phyloP scores from a whole-genome alignment of 805 yeast species.

The Citeromyces nyonsensis region DNA sequence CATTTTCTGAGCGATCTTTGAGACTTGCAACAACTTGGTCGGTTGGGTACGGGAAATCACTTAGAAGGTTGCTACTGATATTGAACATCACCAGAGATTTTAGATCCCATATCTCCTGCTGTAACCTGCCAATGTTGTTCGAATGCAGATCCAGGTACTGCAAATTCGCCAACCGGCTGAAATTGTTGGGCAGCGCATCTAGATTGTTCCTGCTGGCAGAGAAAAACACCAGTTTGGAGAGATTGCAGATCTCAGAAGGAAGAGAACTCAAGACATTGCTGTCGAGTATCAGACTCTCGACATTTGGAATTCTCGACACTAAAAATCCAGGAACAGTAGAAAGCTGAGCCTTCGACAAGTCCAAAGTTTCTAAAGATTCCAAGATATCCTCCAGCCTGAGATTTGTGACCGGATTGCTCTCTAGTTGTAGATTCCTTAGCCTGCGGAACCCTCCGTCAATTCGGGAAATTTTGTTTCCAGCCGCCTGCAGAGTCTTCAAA shows the following conservation, averaged over 20 bases:
- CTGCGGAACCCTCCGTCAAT: constrained; percentile 49
- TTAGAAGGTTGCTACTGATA: constrained; percentile 58
- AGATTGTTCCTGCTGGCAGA: constrained; percentile 67
- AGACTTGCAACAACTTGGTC: constrained; percentile 8
- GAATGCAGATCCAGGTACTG: constrained; percentile 67
- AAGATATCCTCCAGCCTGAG: constrained; percentile 38
- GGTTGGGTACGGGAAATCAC: constrained; percentile 39
- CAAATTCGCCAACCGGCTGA: constrained; percentile 44
- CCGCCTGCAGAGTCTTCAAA: constrained; percentile 56
- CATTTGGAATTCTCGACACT: constrained; percentile 40
- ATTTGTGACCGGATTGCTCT: constrained; percentile 73
- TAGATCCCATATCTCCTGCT: constrained; percentile 53
- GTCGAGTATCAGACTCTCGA: constrained; percentile 65
- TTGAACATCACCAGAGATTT: constrained; percentile 42
- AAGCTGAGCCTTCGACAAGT: constrained; percentile 70
- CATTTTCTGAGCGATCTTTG: constrained; percentile 1
- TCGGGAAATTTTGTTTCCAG: constrained; percentile 62
- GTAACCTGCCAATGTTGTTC: constrained; percentile 61
- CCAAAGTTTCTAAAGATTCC: constrained; percentile 50
- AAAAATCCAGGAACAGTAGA: constrained; percentile 57
- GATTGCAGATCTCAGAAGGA: constrained; percentile 50
- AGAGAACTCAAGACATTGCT: constrained; percentile 68
- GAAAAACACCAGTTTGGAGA: constrained; percentile 45
- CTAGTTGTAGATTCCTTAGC: constrained; percentile 55
- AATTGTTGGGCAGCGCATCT: constrained; percentile 48